phyloP scores from a whole-genome alignment of 2,329 filamentous ascomycete genomes.

The Sporothrix pallida region DNA sequence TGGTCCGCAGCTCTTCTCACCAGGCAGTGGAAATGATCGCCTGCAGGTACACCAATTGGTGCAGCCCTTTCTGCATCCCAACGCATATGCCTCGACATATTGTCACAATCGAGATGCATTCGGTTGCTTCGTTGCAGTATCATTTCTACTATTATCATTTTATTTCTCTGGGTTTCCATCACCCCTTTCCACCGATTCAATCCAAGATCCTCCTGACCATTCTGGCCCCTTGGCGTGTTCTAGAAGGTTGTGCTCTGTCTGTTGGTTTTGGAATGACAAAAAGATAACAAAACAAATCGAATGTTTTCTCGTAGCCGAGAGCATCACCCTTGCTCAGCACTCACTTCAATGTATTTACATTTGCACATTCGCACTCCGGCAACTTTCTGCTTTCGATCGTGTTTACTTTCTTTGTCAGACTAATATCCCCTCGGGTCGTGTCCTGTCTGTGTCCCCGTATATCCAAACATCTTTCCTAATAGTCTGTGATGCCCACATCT shows the following conservation, averaged over 20 bases:
- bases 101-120: background rate
- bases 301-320: background rate
- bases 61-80: background rate
- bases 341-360: background rate
- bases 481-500: background rate
- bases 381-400: conserved; percentile 1
- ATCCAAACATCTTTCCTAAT: conserved; percentile 2
- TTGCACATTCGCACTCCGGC: background rate
- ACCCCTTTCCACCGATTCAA: background rate
- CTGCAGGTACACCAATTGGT: background rate
- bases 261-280: background rate
- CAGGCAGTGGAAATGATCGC: background rate
- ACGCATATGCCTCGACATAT: background rate
- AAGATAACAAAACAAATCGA: background rate
- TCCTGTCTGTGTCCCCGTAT: background rate
- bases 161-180: background rate
- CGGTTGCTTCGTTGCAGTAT: background rate
- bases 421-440: too few species aligned
- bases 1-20: background rate
- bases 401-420: background rate
- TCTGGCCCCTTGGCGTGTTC: background rate
- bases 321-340: background rate
- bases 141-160: background rate
- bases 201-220: background rate
- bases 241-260: background rate